Conservation (phyloP, 495 filamentous ascomycete species). For the Aspergillus leporis region DNA sequence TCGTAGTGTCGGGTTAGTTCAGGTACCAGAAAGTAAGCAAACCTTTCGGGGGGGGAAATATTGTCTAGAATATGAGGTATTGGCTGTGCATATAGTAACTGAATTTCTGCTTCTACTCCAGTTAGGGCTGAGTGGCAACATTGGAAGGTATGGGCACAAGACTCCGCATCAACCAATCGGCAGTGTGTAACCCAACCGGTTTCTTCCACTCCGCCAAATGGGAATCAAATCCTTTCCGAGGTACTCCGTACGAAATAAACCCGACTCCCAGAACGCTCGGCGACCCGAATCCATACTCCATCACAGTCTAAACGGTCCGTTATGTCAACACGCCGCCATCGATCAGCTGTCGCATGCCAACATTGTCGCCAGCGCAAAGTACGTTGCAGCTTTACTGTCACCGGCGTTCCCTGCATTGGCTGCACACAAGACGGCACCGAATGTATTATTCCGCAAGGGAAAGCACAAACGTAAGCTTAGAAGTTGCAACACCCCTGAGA, state of each 20-base stretch:
- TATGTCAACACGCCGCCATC: slow-evolving; percentile 31
- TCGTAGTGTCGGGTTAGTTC: too few species aligned
- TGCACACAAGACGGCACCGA: slow-evolving; percentile 29
- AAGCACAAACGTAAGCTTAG: slow-evolving; percentile 3
- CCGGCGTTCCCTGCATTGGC: slow-evolving; percentile 29
- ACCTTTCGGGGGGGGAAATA: too few species aligned
- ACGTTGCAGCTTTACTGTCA: slow-evolving; percentile 30
- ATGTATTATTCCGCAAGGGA: slow-evolving; percentile 20
- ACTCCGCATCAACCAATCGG: background rate
- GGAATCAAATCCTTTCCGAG: background rate
- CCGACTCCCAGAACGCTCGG: background rate
- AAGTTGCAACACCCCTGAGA: background rate
- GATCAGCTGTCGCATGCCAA: slow-evolving; percentile 32
- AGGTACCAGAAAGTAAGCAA: too few species aligned
- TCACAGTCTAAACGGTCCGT: background rate
- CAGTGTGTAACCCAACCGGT: background rate
- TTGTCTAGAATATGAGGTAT: too few species aligned
- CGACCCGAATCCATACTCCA: background rate
- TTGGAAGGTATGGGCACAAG: background rate
- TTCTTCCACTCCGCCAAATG: background rate
- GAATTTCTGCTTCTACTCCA: too few species aligned
- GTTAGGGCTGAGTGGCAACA: background rate
- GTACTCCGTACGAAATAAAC: background rate
- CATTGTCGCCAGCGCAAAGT: slow-evolving; percentile 33
- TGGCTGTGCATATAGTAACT: too few species aligned